Evolutionary conservation across 768 basidiomycete genomes (phyloP).

Genomic region (Lentinula boryana): DNA sequence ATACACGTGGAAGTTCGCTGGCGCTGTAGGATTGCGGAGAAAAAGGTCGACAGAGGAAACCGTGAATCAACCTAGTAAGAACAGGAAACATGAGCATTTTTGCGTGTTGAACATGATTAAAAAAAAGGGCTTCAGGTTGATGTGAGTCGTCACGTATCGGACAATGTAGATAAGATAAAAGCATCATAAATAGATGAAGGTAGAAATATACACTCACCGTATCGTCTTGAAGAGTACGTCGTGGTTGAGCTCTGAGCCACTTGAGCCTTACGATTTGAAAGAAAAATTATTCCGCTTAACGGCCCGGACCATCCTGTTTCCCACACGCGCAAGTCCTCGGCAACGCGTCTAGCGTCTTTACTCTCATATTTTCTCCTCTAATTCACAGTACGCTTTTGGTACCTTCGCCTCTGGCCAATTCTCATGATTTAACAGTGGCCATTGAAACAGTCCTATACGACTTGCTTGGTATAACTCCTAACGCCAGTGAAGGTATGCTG

Average conservation of each 20-base stretch:
- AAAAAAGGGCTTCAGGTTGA: conserved; percentile 21
- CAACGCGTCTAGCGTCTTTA: background rate
- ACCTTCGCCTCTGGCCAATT: background rate
- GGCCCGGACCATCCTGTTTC: background rate
- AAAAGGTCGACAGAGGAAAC: conserved; percentile 11
- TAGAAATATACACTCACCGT: conserved; percentile 8
- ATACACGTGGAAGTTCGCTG: conserved; percentile 18
- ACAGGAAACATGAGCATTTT: conserved; percentile 12
- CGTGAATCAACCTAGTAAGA: background rate
- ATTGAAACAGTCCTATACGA: conserved; percentile 84
- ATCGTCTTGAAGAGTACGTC: background rate
- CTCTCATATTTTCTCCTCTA: background rate
- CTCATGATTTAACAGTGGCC: conserved; percentile 42
- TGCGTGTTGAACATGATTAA: conserved; percentile 6
- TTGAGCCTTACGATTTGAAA: background rate
- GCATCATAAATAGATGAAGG: conserved; percentile 45
- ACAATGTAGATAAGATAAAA: conserved; percentile 87
- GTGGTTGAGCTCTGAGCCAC: background rate
- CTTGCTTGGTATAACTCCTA: conserved; percentile 64
- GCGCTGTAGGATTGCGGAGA: conserved; percentile 19
- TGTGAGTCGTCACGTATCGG: conserved; percentile 31
- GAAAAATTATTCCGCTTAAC: background rate
- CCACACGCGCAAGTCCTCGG: background rate
- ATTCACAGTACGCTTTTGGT: background rate
- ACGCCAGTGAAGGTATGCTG: conserved; percentile 62